Percentiles rank a stretch among this genome's conserved stretches.
Conservation (phyloP, 2,329 filamentous ascomycete genomes). For the Tolypocladium capitatum region DNA sequence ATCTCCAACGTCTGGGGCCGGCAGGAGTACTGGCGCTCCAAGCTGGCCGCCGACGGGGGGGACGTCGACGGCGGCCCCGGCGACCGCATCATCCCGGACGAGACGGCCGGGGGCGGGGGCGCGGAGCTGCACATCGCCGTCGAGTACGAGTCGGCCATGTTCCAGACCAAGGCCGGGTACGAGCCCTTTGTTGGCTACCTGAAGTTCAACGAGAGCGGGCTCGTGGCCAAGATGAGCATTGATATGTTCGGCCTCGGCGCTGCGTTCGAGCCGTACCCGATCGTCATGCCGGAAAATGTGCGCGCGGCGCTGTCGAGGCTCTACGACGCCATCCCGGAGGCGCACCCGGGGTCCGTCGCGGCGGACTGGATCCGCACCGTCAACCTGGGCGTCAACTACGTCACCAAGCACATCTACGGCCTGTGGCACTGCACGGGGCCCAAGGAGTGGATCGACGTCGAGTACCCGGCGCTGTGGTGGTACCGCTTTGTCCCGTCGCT, state of each 20-base stretch:
- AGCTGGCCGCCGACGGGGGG: slow-evolving; percentile 11
- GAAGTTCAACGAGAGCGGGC: slow-evolving; percentile 15
- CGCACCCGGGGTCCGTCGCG: slow-evolving; percentile 13
- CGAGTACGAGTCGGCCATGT: slow-evolving; percentile 26
- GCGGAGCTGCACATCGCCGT: slow-evolving; percentile 23
- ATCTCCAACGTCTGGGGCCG: slow-evolving; percentile 27
- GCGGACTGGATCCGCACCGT: slow-evolving; percentile 18
- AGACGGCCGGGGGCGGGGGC: slow-evolving; percentile 7
- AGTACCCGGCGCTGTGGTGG: slow-evolving; percentile 25
- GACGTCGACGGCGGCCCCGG: slow-evolving; percentile 6
- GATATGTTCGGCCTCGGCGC: slow-evolving; percentile 13
- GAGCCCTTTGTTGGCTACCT: slow-evolving; percentile 20
- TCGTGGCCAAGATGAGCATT: slow-evolving; percentile 9
- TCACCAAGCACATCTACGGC: slow-evolving; percentile 22
- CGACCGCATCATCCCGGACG: slow-evolving; percentile 10
- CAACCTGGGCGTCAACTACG: slow-evolving; percentile 22
- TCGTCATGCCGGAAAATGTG: slow-evolving; percentile 20
- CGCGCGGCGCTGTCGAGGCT: slow-evolving; percentile 15
- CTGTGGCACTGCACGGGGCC: slow-evolving; percentile 26
- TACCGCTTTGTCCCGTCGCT: slow-evolving; percentile 19
- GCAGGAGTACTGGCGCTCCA: slow-evolving; percentile 27
- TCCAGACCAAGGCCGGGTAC: slow-evolving; percentile 25
- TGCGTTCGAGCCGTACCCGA: slow-evolving; percentile 15
- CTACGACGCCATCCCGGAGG: slow-evolving; percentile 15
- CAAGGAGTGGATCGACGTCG: slow-evolving; percentile 18